Conservation (phyloP, 305 asterid genomes). For the Vinca major region DNA sequence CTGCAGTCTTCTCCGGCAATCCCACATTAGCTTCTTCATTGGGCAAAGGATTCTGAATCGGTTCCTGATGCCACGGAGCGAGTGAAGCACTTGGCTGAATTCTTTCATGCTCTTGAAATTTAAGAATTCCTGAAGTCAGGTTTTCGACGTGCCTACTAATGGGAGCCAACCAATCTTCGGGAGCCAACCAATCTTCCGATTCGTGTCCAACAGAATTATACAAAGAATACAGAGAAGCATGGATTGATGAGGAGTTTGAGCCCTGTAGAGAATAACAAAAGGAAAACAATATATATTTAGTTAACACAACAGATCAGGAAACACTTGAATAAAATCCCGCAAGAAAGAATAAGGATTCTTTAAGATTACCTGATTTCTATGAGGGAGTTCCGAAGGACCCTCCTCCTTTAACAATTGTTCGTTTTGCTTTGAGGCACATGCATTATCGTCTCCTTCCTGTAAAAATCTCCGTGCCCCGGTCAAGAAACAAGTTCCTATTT, state of each 20-base stretch:
- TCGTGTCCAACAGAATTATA: neutral
- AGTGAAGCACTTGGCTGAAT: neutral
- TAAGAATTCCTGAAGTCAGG: neutral
- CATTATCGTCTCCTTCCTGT: too few species aligned
- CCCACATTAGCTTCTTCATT: too few species aligned
- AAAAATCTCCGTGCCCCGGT: too few species aligned
- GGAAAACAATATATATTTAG: neutral
- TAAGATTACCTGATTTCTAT: too few species aligned
- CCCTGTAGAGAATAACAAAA: neutral
- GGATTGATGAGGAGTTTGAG: neutral
- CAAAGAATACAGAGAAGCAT: too few species aligned
- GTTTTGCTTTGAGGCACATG: too few species aligned
- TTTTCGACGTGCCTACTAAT: neutral
- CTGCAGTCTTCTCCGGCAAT: too few species aligned
- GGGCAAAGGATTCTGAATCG: too few species aligned
- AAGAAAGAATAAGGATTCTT: neutral
- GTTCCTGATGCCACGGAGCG: too few species aligned
- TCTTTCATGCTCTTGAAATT: neutral
- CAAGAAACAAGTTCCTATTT: too few species aligned
- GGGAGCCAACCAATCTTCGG: conserved; percentile 1
- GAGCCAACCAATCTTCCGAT: neutral
- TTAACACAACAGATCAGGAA: neutral
- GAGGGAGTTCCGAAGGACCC: too few species aligned
- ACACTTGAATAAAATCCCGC: neutral
- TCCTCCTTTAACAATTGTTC: too few species aligned